Evolutionary conservation across 2,329 filamentous ascomycete genomes (phyloP), one percentile per base, ranked within the genome.

Genomic region (Aspergillus pseudoviridinutans): DNA sequence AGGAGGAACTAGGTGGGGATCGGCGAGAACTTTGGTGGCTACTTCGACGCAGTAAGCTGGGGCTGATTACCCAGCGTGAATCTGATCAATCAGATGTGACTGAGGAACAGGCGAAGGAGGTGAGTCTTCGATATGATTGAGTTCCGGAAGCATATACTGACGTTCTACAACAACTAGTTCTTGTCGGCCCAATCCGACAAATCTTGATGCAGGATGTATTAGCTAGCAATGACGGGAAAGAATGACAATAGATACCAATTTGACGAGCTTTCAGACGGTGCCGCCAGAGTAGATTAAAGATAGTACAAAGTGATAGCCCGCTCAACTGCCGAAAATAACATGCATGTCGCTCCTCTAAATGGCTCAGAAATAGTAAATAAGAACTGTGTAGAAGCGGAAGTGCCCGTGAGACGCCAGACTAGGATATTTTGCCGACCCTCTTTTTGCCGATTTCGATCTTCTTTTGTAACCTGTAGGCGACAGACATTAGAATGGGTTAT

Each of bases 21-120:
- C 80, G 91, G 54, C 83, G 83, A 61, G 91, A 95, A 68, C 86
- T 97, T 76, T 97, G 92, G 92, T 89, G 85, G 78, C 79, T 83
- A 64, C 76, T 96, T 25, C 82, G 87, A 64, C 83, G 79, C 58
- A 84, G 81, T 46, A 84, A 80, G 64, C 76, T 96, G 56, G 90
- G 92, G 0, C 77, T 96, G 69, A 87, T 97, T 65, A 86, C 89
- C 61, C 78, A 80, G 53, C 80, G 76, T 50, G 78, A 85, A 66
- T 84, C 82, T 2, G 85, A 89, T 47, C 77, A 80, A 20, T 92
- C 89, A 1, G 79, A 84, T 29, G 84, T 92, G 4, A 84, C 82
- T 0, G 82, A 85, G 53, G 85, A 90, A 49, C 88, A 92, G 66
- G 91, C 89, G n/a, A 83, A 80, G 53, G 80, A 85, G 78, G 74